These are phyloP conservation scores for Verticillium longisporum DNA, from an alignment of 2,329 filamentous ascomycete species.

Conservation along the genomic window DNA sequence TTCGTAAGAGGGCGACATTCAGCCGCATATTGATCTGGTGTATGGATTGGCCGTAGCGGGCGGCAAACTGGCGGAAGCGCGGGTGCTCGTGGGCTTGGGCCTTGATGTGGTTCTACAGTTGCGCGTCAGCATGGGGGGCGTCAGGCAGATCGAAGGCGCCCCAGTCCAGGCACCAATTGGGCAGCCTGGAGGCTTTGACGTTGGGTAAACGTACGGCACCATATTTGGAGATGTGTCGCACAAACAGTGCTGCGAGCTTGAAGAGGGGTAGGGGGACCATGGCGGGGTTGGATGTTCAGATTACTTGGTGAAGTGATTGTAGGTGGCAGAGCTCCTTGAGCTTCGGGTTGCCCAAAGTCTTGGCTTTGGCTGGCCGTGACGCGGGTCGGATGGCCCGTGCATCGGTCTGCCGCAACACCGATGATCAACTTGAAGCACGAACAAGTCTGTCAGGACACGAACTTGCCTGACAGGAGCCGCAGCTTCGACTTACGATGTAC, in stretches of 20 bases:
- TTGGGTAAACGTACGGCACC: conserved; percentile 47
- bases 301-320: background rate
- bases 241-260: conserved; percentile 58
- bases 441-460: too few species aligned
- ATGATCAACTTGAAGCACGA: too few species aligned
- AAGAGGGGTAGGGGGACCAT: conserved; percentile 64
- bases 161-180: background rate
- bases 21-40: conserved; percentile 63
- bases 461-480: too few species aligned
- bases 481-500: too few species aligned
- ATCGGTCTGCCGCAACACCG: background rate
- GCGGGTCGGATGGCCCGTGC: background rate
- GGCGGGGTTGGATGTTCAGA: conserved; percentile 5
- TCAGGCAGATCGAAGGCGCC: background rate
- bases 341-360: background rate
- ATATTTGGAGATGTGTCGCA: conserved; percentile 63
- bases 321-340: background rate
- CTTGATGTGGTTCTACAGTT: conserved; percentile 56
- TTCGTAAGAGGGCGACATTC: conserved; percentile 52
- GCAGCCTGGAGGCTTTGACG: background rate
- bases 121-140: background rate
- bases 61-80: conserved; percentile 53
- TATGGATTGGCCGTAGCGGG: conserved; percentile 55
- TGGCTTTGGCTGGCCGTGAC: background rate
- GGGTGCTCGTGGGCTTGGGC: conserved; percentile 58